Base-by-base conservation (phyloP, 23 red algal species). In the Gracilaria caudata region DNA sequence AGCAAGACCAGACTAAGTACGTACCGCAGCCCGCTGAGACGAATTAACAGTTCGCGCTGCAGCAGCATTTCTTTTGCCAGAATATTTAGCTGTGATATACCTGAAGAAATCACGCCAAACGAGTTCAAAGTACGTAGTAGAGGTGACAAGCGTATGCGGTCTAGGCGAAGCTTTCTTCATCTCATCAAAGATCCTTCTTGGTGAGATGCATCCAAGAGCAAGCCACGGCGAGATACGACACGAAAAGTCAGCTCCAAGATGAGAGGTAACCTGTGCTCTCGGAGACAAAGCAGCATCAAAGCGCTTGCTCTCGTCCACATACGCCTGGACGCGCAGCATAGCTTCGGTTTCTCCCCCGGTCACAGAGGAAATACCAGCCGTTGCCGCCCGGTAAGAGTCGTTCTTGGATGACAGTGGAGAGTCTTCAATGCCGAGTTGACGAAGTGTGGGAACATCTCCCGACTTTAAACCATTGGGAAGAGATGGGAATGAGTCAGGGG, bases 21-120 rank as follows among this genome's bases (percentile, higher is more conserved):
- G 37, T 9, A 36, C 51, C 1, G 77, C 49, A 54, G 36, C 33
- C 25, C 33, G 30, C 28, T 60, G 51, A n/a, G 77, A 38, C 51
- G 44, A 7, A 30, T 39, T 58, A 36, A 8, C 77, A 40, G 21
- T 80, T 3, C 77, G 77, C 30, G 35, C 43, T 3, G 77, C 51
- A 80, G 77, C 32, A 6, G 56, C 46, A 58, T 65, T 47, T 57
- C 87, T 68, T 66, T 81, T 91, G 36, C 51, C 68, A n/a, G 78
- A 82, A 35, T 91, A 91, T 37, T 99, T 99, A 45, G 77, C 79
- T 1, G 97, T 99, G 38, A 99, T 99, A 60, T 92, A 94, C 30
- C 97, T 89, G 90, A 99, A 99, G 86, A 99, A 99, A 83, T 99
- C 97, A 32, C 97, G 82, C 97, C 97, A 99, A 12, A 95, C 92